Evolutionary conservation across 352 stramenopile species (phyloP).

Genomic region (Pythium phragmitis): DNA sequence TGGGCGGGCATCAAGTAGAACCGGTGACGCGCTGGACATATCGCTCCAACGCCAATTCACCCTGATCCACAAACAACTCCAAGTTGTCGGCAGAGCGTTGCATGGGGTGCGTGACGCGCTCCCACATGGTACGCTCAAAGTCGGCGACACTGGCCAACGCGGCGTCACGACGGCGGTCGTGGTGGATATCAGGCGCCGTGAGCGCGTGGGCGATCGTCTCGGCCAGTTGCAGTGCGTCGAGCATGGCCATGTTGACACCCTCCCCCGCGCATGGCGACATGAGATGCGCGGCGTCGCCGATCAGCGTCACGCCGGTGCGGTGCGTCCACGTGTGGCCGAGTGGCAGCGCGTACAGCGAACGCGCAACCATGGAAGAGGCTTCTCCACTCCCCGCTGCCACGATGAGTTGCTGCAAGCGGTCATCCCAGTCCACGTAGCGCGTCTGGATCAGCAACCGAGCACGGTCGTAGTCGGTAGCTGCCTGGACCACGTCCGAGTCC

Average conservation of each 20-base stretch:
- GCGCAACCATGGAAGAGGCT: conserved; percentile 5
- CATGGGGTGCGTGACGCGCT: conserved; percentile 5
- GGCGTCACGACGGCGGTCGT: not conserved
- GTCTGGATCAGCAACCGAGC: conserved; percentile 7
- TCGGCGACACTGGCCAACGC: conserved; percentile 2
- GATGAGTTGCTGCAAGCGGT: conserved; percentile 13
- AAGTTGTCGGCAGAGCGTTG: conserved; percentile 15
- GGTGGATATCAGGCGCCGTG: not conserved
- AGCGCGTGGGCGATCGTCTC: conserved; percentile 1
- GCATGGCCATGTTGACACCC: conserved; percentile 35
- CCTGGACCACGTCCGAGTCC: conserved; percentile 3
- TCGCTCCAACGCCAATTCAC: not conserved
- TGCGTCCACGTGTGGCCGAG: conserved; percentile 16
- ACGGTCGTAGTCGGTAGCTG: conserved; percentile 11
- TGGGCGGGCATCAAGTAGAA: not conserved
- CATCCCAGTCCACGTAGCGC: conserved; percentile 21
- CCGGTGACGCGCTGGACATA: not conserved
- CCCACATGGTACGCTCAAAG: conserved; percentile 24
- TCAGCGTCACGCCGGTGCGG: conserved; percentile 25
- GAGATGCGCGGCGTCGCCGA: conserved; percentile 36
- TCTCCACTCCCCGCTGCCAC: not conserved
- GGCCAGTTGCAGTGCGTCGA: conserved; percentile 28
- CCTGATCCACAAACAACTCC: conserved; percentile 15
- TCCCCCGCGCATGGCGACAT: conserved; percentile 38
- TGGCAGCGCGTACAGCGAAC: conserved; percentile 20